These are phyloP conservation scores for Suhomyces coccinellae DNA, from an alignment of 1,139 yeast species.

Conservation along the genomic window DNA sequence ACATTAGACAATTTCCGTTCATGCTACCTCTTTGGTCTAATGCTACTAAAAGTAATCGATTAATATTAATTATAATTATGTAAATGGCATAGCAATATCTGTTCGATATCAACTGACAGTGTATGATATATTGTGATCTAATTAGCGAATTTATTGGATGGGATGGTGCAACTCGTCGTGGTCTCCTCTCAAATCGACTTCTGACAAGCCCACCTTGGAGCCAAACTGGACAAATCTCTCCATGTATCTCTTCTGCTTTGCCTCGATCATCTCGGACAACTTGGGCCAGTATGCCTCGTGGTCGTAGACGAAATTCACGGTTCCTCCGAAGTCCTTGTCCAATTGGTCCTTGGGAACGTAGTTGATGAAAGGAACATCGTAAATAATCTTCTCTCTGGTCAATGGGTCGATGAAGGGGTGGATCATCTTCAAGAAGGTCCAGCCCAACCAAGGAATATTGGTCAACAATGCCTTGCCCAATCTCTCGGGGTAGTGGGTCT, in stretches of 20 bases:
- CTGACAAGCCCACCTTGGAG: conserved; percentile 74
- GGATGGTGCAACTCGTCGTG: conserved; percentile 40
- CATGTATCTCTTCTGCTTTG: conserved; percentile 56
- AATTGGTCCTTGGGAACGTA: conserved; percentile 81
- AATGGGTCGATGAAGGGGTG: conserved; percentile 95
- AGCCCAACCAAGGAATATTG: conserved; percentile 90
- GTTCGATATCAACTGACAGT: too few species aligned
- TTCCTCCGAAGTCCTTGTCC: conserved; percentile 82
- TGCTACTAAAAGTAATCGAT: too few species aligned
- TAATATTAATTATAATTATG: too few species aligned
- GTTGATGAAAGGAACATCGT: conserved; percentile 81
- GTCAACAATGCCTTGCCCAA: conserved; percentile 88
- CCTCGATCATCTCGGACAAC: conserved; percentile 57
- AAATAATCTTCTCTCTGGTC: conserved; percentile 88
- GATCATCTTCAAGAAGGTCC: conserved; percentile 84
- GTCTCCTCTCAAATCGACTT: conserved; percentile 70
- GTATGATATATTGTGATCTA: not conserved
- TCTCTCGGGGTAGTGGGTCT: conserved; percentile 95
- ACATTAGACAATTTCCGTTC: too few species aligned
- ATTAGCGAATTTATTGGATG: not conserved
- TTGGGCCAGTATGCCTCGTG: conserved; percentile 83
- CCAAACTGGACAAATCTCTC: conserved; percentile 69
- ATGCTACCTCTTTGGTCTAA: too few species aligned
- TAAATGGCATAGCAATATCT: too few species aligned
- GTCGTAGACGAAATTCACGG: conserved; percentile 74